Base-by-base conservation (phyloP, 2,329 filamentous ascomycete genomes). In the Aspergillaceae sp. region DNA sequence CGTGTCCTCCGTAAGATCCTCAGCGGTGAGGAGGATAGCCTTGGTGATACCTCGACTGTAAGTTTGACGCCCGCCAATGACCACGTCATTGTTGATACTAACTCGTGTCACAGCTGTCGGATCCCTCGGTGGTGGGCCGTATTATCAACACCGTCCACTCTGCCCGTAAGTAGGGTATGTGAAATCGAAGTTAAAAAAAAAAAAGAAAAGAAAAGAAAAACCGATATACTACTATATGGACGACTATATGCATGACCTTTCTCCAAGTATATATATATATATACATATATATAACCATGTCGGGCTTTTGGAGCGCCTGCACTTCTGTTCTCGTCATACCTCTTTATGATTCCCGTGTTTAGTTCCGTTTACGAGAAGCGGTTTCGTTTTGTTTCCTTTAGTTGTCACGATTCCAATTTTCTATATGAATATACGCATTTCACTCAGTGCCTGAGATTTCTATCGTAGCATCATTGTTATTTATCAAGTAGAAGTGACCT, bases 1-100 rank as follows among this genome's bases (percentile, higher is more conserved):
- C 83, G 92, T 54, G 94, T 98, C 63, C 72, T 98, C 74, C 80
- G 92, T 60, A 98, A 98, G 87, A 94, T 98, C 62, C 72, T 98
- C 57, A 90, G 90, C 10, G 91, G 91, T 33, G 92, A 98, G 75
- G 91, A 96, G 71, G 92, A 98, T 67, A 90, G 94, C 71, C 76
- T 98, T 45, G 92, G 92, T 58, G 92, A 98, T 63, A 94, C 78
- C 33, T 87, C 86, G 19, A 97, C 92, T 19, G 19, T 19, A 19
- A 19, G 19, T 19, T 19, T 19, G 19, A 19, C 19, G 19, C 19
- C 19, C 2, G 19, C 19, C 19, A 19, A 19, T 19, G 19, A 19
- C 19, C 1, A 19, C 19, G 19, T 19, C 19, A 19, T 19, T 19
- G 19, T 19, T 19, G 19, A 19, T 19, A 19, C 19, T 19, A 19